Evolutionary conservation across 495 filamentous ascomycete species (phyloP).

Genomic region (Penicillium lividum): DNA sequence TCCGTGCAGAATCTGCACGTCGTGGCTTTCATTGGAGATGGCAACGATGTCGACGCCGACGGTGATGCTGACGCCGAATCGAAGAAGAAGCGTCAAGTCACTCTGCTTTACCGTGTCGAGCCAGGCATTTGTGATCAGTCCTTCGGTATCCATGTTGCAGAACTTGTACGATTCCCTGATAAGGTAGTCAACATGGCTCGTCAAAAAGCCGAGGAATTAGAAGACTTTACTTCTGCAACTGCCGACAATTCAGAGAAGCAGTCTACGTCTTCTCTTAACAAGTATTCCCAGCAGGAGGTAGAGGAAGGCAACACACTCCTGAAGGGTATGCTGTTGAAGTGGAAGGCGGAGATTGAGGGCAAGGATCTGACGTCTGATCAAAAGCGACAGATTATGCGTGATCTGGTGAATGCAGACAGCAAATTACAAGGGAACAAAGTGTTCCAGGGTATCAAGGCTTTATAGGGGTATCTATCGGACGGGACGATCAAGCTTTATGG

Average conservation of each 20-base stretch:
- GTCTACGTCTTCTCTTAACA: slow-evolving; percentile 40
- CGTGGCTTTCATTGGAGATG: slow-evolving; percentile 85
- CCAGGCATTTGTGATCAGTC: slow-evolving; percentile 94
- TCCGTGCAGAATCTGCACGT: slow-evolving; percentile 90
- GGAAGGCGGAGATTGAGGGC: slow-evolving; percentile 80
- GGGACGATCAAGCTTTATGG: slow-evolving; percentile 4
- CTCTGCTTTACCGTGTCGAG: slow-evolving; percentile 92
- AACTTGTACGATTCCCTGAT: slow-evolving; percentile 94
- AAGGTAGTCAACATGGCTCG: slow-evolving; percentile 99
- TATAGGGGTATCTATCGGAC: slow-evolving; percentile 46
- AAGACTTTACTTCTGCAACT: slow-evolving; percentile 78
- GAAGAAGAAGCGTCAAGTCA: slow-evolving; percentile 77
- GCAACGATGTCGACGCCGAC: slow-evolving; percentile 26
- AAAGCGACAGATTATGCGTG: slow-evolving; percentile 76
- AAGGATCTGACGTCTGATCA: slow-evolving; percentile 67
- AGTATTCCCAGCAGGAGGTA: slow-evolving; percentile 80
- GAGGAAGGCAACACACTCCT: slow-evolving; percentile 86
- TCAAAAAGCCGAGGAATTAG: slow-evolving; percentile 94
- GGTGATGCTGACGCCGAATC: slow-evolving; percentile 34
- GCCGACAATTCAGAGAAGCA: slow-evolving; percentile 59
- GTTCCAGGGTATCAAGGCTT: slow-evolving; percentile 80
- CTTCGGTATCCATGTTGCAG: slow-evolving; percentile 97
- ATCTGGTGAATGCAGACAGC: slow-evolving; percentile 70
- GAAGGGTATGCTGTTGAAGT: slow-evolving; percentile 80
- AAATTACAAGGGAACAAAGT: slow-evolving; percentile 81